Evolutionary conservation across 2,329 filamentous ascomycete genomes (phyloP).

Genomic region (Ascomycota sp.): DNA sequence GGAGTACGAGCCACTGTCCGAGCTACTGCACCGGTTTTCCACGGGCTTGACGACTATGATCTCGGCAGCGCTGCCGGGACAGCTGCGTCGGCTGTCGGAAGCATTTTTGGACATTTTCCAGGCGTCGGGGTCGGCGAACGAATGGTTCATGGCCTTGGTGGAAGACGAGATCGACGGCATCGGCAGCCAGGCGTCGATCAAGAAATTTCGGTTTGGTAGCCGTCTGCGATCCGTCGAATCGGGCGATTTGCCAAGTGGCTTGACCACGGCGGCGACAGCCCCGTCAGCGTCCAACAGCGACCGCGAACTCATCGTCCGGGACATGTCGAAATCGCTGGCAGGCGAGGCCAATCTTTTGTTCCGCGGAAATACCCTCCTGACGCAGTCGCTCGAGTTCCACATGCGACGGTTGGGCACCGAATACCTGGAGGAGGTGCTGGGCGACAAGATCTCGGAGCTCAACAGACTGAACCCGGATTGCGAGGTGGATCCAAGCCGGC

Average conservation of each 20-base stretch:
- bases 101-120: constrained; percentile 87
- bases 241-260: constrained; percentile 20
- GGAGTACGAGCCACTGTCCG: constrained; percentile 65
- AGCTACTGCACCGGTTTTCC: constrained; percentile 65
- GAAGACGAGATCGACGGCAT: constrained; percentile 95
- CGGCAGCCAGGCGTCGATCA: constrained; percentile 56
- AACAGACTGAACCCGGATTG: constrained; percentile 79
- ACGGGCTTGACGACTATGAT: constrained; percentile 71
- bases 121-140: constrained; percentile 58
- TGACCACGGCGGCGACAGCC: neutral
- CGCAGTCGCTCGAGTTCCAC: constrained; percentile 80
- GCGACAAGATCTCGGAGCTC: constrained; percentile 71
- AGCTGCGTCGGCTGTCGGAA: constrained; percentile 62
- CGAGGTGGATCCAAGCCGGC: constrained; percentile 76
- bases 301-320: constrained; percentile 48
- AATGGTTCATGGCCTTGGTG: constrained; percentile 82
- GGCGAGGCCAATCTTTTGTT: constrained; percentile 88
- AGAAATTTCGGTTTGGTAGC: constrained; percentile 48
- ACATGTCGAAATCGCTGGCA: constrained; percentile 57
- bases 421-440: constrained; percentile 69
- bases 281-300: constrained; percentile 23
- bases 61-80: constrained; percentile 52
- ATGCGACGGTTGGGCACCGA: constrained; percentile 89
- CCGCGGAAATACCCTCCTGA: constrained; percentile 79
- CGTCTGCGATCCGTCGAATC: constrained; percentile 52